phyloP scores from a whole-genome alignment of 345 rosid species.

The Toxicodendron radicans region DNA sequence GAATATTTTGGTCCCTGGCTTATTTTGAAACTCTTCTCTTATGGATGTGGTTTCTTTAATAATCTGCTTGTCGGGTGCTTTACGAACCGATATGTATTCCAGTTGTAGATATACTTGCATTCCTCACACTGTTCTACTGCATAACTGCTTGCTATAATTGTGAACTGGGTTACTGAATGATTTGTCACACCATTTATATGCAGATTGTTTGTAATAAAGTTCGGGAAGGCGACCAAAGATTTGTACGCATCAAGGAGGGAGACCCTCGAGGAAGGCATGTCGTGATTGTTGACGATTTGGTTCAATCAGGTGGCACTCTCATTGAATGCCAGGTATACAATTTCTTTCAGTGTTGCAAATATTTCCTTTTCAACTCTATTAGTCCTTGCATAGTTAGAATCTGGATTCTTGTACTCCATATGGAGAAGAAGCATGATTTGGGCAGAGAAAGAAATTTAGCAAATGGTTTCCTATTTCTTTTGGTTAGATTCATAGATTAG shows the following conservation, averaged over 20 bases:
- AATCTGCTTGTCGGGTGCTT: constrained; percentile 1
- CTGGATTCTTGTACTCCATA: background rate
- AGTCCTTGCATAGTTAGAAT: background rate
- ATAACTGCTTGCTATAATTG: constrained; percentile 1
- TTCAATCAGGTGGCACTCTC: constrained; percentile 95
- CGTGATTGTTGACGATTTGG: constrained; percentile 95
- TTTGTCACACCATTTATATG: constrained; percentile 9
- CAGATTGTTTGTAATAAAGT: constrained; percentile 97
- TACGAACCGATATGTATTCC: background rate
- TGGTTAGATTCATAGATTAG: background rate
- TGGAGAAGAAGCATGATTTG: background rate
- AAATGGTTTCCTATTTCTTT: background rate
- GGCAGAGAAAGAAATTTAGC: background rate
- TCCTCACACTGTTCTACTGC: background rate
- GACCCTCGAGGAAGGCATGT: constrained; percentile 83
- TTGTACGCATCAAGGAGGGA: constrained; percentile 93
- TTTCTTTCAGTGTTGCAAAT: background rate
- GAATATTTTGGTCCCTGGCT: background rate
- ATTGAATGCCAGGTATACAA: constrained; percentile 88
- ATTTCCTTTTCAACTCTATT: constrained; percentile 10
- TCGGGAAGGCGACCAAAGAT: constrained; percentile 79
- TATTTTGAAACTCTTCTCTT: background rate
- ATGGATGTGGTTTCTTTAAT: background rate
- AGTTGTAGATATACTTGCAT: background rate
- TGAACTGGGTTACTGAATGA: constrained; percentile 7